phyloP scores from a whole-genome alignment of 192 early-diverging fungal species.

The Rhizophagus sp. region DNA sequence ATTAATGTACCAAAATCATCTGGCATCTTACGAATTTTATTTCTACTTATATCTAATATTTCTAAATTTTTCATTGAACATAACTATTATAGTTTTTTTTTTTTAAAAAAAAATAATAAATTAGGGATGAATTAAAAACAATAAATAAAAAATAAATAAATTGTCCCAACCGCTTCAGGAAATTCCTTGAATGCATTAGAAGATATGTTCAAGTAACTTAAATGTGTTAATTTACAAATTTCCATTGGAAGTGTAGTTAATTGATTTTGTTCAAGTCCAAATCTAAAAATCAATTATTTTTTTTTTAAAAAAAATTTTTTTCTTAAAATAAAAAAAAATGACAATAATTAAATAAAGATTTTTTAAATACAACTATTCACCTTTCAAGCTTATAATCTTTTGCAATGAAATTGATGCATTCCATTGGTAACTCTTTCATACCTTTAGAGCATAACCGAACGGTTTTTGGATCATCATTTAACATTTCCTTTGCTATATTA shows the following conservation, averaged over 20 bases:
- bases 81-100: slow-evolving; percentile 29
- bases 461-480: background rate
- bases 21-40: slow-evolving; percentile 42
- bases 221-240: slow-evolving; percentile 41
- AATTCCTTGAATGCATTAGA: slow-evolving; percentile 43
- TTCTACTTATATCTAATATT: slow-evolving; percentile 46
- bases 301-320: background rate
- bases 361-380: background rate
- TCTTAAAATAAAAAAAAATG: background rate
- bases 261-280: slow-evolving; percentile 29
- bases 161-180: slow-evolving; percentile 37
- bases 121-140: slow-evolving; percentile 1
- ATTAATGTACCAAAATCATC: slow-evolving; percentile 42
- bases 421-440: background rate
- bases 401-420: slow-evolving; percentile 2
- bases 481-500: no score
- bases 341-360: background rate
- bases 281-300: background rate
- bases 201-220: slow-evolving; percentile 44
- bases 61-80: slow-evolving; percentile 42
- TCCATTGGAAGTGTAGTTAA: slow-evolving; percentile 35
- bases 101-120: background rate
- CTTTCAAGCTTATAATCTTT: slow-evolving; percentile 17
- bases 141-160: background rate
- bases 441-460: background rate